Evolutionary conservation across 139 green algal species (phyloP).

Genomic region (Chlamydomonas schloesseri): DNA sequence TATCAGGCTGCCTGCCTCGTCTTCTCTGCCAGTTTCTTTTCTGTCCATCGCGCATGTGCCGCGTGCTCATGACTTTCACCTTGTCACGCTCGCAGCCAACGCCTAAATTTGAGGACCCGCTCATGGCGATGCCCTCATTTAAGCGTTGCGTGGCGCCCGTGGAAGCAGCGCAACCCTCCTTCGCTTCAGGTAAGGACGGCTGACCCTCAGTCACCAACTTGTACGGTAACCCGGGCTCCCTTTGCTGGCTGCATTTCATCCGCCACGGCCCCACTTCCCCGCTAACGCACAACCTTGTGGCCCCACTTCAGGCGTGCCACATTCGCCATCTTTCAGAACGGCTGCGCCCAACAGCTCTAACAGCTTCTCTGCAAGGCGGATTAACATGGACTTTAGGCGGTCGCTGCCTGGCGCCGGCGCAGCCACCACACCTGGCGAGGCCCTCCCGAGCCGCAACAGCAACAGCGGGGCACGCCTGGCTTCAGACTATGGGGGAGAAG

Average conservation of each 20-base stretch:
- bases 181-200: too few species aligned
- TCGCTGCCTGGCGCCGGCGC: not conserved
- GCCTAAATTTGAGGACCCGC: constrained; percentile 7
- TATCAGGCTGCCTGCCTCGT: too few species aligned
- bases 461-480: not conserved
- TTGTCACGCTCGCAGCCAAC: not conserved
- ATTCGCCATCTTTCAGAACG: not conserved
- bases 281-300: too few species aligned
- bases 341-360: not conserved
- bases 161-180: too few species aligned
- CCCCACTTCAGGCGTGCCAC: not conserved
- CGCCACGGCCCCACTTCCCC: not conserved
- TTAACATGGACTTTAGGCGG: constrained; percentile 5
- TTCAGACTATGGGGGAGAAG: too few species aligned
- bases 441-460: too few species aligned
- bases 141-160: not conserved
- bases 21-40: not conserved
- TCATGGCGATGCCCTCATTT: constrained; percentile 25
- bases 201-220: too few species aligned
- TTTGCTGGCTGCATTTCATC: too few species aligned
- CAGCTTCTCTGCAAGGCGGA: constrained; percentile 24
- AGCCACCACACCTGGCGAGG: not conserved
- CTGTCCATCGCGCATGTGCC: not conserved
- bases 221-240: too few species aligned
- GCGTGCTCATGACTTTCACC: too few species aligned